These are phyloP conservation scores for Phytophthora sp. DNA, from an alignment of 352 stramenopile genomes.

Conservation along the genomic window DNA sequence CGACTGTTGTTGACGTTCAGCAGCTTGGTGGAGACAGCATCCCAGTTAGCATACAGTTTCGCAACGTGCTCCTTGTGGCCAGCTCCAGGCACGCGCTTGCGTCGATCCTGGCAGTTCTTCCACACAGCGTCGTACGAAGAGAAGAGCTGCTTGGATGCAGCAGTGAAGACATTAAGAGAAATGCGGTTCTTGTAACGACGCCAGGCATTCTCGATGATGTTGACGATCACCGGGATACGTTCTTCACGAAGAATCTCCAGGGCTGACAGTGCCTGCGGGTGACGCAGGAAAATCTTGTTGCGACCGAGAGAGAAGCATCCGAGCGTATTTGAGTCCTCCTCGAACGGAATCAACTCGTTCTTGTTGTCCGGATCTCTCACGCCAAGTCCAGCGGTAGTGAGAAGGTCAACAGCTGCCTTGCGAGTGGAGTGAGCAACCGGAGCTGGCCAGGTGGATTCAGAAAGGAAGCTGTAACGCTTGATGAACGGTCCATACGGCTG, in stretches of 20 bases:
- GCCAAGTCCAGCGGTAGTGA: constrained; percentile 67
- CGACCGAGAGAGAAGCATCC: constrained; percentile 84
- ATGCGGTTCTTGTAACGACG: constrained; percentile 83
- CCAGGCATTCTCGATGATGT: constrained; percentile 88
- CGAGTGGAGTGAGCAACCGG: constrained; percentile 72
- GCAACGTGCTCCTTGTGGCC: constrained; percentile 61
- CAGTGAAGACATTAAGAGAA: constrained; percentile 61
- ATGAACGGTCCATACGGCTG: constrained; percentile 82
- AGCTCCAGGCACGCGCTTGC: constrained; percentile 61
- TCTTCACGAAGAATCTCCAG: constrained; percentile 83
- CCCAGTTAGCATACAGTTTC: constrained; percentile 69
- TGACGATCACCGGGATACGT: constrained; percentile 79
- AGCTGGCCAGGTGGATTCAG: constrained; percentile 70
- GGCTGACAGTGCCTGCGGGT: constrained; percentile 87
- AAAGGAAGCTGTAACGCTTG: constrained; percentile 89
- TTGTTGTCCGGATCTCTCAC: constrained; percentile 61
- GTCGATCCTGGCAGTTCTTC: constrained; percentile 72
- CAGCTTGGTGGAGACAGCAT: constrained; percentile 56
- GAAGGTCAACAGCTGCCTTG: constrained; percentile 73
- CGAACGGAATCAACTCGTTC: constrained; percentile 60
- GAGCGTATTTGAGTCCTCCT: constrained; percentile 76
- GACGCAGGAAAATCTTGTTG: constrained; percentile 92
- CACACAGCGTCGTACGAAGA: constrained; percentile 55
- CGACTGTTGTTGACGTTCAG: constrained; percentile 52
- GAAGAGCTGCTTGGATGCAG: constrained; percentile 59